These are phyloP conservation scores for Podila minutissima DNA, from an alignment of 192 early-diverging fungal species.

Conservation along the genomic window DNA sequence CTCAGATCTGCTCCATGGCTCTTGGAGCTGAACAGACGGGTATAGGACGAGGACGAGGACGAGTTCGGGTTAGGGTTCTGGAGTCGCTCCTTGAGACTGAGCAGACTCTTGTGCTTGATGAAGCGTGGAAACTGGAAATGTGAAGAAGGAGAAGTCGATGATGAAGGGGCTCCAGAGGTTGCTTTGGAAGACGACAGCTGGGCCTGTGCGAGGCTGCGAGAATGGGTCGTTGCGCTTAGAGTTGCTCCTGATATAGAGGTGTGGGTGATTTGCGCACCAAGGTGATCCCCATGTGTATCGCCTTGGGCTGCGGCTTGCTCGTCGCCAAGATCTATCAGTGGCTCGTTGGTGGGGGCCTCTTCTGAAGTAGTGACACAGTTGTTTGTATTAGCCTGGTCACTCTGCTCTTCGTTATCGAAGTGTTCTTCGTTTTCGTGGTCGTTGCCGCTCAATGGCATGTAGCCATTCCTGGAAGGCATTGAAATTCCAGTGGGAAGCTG, in stretches of 20 bases:
- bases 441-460: conserved; percentile 15
- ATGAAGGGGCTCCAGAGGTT: not conserved
- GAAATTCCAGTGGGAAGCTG: not conserved
- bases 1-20: not conserved
- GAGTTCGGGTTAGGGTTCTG: conserved; percentile 4
- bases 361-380: too few species aligned
- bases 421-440: not conserved
- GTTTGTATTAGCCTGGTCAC: not conserved
- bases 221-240: not conserved
- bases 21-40: conserved; percentile 19
- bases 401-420: conserved; percentile 2
- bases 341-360: too few species aligned
- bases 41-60: conserved; percentile 17
- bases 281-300: not conserved
- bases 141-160: not conserved
- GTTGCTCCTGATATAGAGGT: not conserved
- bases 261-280: not conserved
- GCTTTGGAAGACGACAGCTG: not conserved
- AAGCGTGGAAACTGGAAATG: conserved; percentile 30
- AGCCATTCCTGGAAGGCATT: conserved; percentile 29
- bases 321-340: too few species aligned
- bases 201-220: not conserved
- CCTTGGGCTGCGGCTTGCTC: too few species aligned
- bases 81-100: conserved; percentile 23
- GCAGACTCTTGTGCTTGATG: conserved; percentile 24